These are phyloP conservation scores for Didymella segeticola DNA, from an alignment of 2,329 filamentous ascomycete genomes.

Conservation along the genomic window DNA sequence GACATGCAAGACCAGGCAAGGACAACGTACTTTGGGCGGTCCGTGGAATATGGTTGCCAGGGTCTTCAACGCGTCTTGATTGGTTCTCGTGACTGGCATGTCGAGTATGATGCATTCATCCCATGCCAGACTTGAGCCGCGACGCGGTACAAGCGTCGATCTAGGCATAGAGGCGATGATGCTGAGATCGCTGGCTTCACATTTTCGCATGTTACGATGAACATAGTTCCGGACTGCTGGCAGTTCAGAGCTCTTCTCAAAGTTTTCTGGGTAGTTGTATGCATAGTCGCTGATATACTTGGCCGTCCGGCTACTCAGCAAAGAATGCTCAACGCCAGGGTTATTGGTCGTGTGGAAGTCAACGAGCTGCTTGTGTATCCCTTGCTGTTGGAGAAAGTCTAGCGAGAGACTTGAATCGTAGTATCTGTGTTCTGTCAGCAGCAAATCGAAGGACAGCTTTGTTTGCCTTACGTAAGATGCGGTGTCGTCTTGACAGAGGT, in stretches of 20 bases:
- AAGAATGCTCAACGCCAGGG: slow-evolving; percentile 60
- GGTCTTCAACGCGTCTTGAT: slow-evolving; percentile 61
- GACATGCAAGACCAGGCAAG: neutral
- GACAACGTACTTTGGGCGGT: slow-evolving; percentile 44
- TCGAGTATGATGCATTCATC: slow-evolving; percentile 53
- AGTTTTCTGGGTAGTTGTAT: slow-evolving; percentile 61
- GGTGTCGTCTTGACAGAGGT: slow-evolving; percentile 47
- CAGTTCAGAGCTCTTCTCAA: slow-evolving; percentile 56
- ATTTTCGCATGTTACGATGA: slow-evolving; percentile 57
- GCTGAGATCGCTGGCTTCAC: slow-evolving; percentile 62
- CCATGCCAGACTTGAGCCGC: slow-evolving; percentile 46
- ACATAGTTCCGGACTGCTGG: slow-evolving; percentile 58
- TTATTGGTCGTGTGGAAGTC: slow-evolving; percentile 58
- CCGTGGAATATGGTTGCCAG: slow-evolving; percentile 64
- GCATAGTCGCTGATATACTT: slow-evolving; percentile 65
- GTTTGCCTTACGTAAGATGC: slow-evolving; percentile 37
- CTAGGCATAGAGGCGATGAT: slow-evolving; percentile 66
- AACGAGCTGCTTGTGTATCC: slow-evolving; percentile 59
- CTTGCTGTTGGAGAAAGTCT: slow-evolving; percentile 60
- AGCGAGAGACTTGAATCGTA: slow-evolving; percentile 52
- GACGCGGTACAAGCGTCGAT: slow-evolving; percentile 57
- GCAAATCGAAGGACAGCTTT: neutral
- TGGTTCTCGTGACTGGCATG: slow-evolving; percentile 60
- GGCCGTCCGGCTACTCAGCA: slow-evolving; percentile 62
- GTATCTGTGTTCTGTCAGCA: slow-evolving; percentile 35